Evolutionary conservation across 2,329 filamentous ascomycete species (phyloP).

Genomic region (Microascus cirrosus): DNA sequence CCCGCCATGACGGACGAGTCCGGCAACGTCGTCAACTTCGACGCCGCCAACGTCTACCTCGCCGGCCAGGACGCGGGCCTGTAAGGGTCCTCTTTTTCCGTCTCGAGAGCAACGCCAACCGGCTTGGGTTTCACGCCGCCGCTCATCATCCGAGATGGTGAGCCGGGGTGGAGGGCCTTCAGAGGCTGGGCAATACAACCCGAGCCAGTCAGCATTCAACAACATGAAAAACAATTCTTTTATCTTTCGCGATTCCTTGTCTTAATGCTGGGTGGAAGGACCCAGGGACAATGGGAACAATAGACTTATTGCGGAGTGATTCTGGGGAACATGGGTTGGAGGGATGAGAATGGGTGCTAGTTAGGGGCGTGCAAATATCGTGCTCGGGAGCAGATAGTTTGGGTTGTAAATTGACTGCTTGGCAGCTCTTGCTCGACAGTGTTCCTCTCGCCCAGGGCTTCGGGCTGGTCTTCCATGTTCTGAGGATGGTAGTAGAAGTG

Average conservation of each 20-base stretch:
- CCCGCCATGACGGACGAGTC: conserved; percentile 33
- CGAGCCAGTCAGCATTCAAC: background rate
- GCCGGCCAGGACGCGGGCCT: conserved; percentile 22
- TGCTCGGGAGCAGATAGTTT: background rate
- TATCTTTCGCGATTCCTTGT: background rate
- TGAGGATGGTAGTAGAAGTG: background rate
- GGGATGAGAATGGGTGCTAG: background rate
- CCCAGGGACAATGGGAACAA: background rate
- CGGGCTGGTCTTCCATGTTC: background rate
- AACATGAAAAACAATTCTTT: no score
- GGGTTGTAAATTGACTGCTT: background rate
- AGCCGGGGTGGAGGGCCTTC: background rate
- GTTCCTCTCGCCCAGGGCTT: background rate
- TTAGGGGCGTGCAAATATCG: background rate
- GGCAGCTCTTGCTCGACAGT: background rate
- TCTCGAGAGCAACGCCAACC: background rate
- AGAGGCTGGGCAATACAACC: background rate
- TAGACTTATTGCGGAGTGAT: background rate
- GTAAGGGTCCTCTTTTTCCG: conserved; percentile 13
- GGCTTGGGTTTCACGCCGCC: background rate
- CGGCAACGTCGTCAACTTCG: conserved; percentile 34
- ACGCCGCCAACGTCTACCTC: conserved; percentile 29
- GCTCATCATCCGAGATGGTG: background rate
- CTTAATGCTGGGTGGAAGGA: background rate
- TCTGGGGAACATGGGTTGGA: background rate